Evolutionary conservation across 345 rosid genomes (phyloP).

Genomic region (Murraya koenigii): DNA sequence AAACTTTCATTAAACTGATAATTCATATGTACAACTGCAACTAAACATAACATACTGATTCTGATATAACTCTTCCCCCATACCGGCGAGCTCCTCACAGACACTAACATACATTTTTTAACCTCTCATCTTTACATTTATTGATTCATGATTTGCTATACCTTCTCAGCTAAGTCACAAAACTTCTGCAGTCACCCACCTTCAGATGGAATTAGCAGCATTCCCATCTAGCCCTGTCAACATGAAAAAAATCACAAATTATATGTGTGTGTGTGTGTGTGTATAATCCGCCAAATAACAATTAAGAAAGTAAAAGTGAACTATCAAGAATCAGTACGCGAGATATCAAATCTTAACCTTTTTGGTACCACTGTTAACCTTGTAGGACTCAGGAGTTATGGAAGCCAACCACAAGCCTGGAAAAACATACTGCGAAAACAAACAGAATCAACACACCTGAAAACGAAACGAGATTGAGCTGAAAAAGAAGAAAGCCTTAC

Average conservation of each 20-base stretch:
- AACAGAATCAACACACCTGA: neutral
- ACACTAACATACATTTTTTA: neutral
- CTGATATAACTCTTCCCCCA: neutral
- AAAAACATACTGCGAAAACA: slow-evolving; percentile 40
- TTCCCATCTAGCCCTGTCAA: slow-evolving; percentile 1
- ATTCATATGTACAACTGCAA: slow-evolving; percentile 10
- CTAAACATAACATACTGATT: neutral
- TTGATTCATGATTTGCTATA: slow-evolving; percentile 6
- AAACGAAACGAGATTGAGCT: neutral
- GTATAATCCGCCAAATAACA: neutral
- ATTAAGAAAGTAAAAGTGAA: no score
- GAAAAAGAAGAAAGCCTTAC: slow-evolving; percentile 18
- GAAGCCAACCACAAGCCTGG: slow-evolving; percentile 80
- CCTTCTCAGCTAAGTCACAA: slow-evolving; percentile 4
- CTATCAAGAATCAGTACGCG: neutral
- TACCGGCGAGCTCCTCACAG: neutral
- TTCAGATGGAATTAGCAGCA: neutral
- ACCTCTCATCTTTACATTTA: slow-evolving; percentile 11
- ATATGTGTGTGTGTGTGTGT: neutral
- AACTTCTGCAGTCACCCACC: neutral
- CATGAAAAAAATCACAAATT: neutral
- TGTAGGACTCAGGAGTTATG: slow-evolving; percentile 54
- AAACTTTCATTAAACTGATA: slow-evolving; percentile 6
- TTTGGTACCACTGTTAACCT: slow-evolving; percentile 39
- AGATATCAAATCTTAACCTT: slow-evolving; percentile 49